Conservation (phyloP, 768 basidiomycete genomes). For the Cantharellus cinnabarinus region DNA sequence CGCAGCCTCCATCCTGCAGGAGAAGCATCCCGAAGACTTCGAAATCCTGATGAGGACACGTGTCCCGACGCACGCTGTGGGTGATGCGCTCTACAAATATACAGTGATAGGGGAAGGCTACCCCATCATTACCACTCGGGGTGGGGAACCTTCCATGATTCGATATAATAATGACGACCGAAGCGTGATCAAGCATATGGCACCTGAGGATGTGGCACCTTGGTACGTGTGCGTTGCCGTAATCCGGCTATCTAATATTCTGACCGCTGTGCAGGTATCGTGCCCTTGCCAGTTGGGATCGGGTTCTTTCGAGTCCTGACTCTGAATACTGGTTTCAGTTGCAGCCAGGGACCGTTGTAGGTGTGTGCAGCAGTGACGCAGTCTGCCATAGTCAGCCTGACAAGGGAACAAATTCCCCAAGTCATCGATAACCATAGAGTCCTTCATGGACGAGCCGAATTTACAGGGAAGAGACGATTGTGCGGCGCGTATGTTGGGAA, state of each 20-base stretch:
- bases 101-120: not conserved
- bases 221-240: not conserved
- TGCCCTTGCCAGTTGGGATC: conserved; percentile 62
- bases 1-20: conserved; percentile 58
- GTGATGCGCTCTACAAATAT: conserved; percentile 19
- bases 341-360: conserved; percentile 65
- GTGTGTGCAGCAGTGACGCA: conserved; percentile 25
- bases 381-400: too few species aligned
- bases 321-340: conserved; percentile 87
- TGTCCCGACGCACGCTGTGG: conserved; percentile 76
- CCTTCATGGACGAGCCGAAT: conserved; percentile 82
- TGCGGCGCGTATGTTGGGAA: conserved; percentile 88
- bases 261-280: conserved; percentile 34
- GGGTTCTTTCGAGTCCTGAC: conserved; percentile 51
- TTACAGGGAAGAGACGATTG: conserved; percentile 73
- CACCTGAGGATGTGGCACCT: not conserved
- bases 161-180: conserved; percentile 93
- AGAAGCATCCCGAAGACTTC: conserved; percentile 52
- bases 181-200: conserved; percentile 38
- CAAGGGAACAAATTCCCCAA: conserved; percentile 12
- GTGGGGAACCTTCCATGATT: conserved; percentile 47
- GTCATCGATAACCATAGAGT: conserved; percentile 89
- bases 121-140: not conserved
- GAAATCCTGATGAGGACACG: conserved; percentile 41
- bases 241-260: not conserved